Conservation (phyloP, 371 early-diverging fungal species). For the Entomophthora muscae region DNA sequence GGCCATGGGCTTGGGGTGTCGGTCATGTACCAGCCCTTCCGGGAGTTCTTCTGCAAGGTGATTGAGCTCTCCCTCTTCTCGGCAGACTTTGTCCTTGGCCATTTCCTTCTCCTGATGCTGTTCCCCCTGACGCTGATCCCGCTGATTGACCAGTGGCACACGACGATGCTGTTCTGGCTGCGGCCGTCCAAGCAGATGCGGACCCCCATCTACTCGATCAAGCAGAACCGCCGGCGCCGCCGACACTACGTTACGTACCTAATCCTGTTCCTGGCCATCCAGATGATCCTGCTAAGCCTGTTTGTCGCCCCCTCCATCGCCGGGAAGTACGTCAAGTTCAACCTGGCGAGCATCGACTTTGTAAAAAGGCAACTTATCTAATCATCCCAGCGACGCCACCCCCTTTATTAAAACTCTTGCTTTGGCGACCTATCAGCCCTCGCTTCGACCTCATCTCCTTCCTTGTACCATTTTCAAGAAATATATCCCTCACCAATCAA, state of each 20-base stretch:
- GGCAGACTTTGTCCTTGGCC: conserved; percentile 55
- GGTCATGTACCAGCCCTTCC: conserved; percentile 46
- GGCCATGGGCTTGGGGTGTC: conserved; percentile 54
- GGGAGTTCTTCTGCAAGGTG: conserved; percentile 69
- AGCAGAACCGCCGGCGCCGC: conserved; percentile 33
- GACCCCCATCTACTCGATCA: conserved; percentile 51
- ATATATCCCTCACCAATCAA: too few species aligned
- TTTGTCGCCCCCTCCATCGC: conserved; percentile 35
- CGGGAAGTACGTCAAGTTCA: conserved; percentile 11
- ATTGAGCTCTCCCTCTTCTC: conserved; percentile 76
- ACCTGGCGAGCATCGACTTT: neutral
- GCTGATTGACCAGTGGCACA: conserved; percentile 54
- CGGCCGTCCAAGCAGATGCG: conserved; percentile 60
- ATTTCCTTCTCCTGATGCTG: conserved; percentile 49
- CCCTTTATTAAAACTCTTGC: too few species aligned
- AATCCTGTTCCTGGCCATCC: conserved; percentile 37
- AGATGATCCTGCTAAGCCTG: conserved; percentile 31
- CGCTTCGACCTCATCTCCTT: too few species aligned
- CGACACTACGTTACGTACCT: conserved; percentile 46
- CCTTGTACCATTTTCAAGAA: too few species aligned
- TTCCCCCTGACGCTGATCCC: conserved; percentile 51
- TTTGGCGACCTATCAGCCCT: too few species aligned
- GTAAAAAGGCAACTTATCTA: neutral
- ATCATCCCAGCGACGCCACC: too few species aligned
- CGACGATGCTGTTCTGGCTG: conserved; percentile 72